These are phyloP conservation scores for Radiomyces spectabilis DNA, from an alignment of 192 early-diverging fungal genomes.

Conservation along the genomic window DNA sequence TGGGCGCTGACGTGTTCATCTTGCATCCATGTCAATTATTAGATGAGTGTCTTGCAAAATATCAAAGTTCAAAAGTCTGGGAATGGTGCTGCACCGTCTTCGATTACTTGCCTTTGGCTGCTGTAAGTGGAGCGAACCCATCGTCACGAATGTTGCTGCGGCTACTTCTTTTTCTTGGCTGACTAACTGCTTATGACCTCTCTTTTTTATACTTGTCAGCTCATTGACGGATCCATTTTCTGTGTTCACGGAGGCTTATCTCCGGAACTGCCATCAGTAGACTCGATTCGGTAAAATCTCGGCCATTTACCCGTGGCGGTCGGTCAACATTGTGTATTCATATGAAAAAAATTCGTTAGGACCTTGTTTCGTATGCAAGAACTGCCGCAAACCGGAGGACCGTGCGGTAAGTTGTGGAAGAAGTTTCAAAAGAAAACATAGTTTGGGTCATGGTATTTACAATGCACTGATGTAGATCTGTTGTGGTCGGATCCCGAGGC, in stretches of 20 bases:
- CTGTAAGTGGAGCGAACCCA: conserved; percentile 56
- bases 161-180: too few species aligned
- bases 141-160: too few species aligned
- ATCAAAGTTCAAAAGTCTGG: conserved; percentile 90
- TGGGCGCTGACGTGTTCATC: background rate
- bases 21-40: background rate
- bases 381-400: conserved; percentile 84
- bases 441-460: background rate
- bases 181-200: too few species aligned
- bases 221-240: conserved; percentile 80
- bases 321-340: too few species aligned
- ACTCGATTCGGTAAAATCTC: conserved; percentile 60
- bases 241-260: conserved; percentile 92
- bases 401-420: conserved; percentile 49
- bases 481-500: conserved; percentile 31
- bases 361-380: conserved; percentile 87
- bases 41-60: conserved; percentile 91
- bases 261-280: conserved; percentile 81
- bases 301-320: background rate
- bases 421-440: background rate
- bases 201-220: too few species aligned
- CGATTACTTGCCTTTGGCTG: conserved; percentile 87
- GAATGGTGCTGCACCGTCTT: conserved; percentile 92
- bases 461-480: conserved; percentile 10
- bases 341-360: too few species aligned